Conservation (phyloP, 352 stramenopile genomes). For the Phytophthora foliorum region DNA sequence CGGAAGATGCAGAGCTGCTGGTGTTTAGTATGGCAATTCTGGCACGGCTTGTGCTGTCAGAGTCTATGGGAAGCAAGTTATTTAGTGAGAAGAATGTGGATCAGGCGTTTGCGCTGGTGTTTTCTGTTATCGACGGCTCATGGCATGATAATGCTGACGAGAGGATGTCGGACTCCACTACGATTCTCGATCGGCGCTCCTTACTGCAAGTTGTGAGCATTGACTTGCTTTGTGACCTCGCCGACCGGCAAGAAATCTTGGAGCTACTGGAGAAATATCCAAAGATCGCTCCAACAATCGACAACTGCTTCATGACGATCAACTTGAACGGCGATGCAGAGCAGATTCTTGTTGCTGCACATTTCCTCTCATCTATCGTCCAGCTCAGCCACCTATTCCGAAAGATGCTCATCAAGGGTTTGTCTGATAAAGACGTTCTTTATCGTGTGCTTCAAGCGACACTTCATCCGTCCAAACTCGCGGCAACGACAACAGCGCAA, state of each 20-base stretch:
- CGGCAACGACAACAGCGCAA: slow-evolving; percentile 59
- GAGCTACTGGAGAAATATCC: slow-evolving; percentile 56
- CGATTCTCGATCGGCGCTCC: slow-evolving; percentile 46
- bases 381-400: slow-evolving; percentile 69
- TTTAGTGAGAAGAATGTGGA: slow-evolving; percentile 88
- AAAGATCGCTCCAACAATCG: slow-evolving; percentile 59
- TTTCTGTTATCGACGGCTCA: slow-evolving; percentile 75
- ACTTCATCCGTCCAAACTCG: slow-evolving; percentile 74
- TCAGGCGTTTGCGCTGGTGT: slow-evolving; percentile 76
- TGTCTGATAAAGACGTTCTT: slow-evolving; percentile 70
- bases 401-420: slow-evolving; percentile 59
- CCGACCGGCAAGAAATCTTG: slow-evolving; percentile 66
- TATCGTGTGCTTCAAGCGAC: slow-evolving; percentile 75
- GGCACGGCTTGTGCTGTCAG: slow-evolving; percentile 72
- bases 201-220: slow-evolving; percentile 70
- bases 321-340: slow-evolving; percentile 74
- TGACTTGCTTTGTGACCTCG: slow-evolving; percentile 76
- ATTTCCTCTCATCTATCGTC: slow-evolving; percentile 71
- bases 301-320: slow-evolving; percentile 65
- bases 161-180: slow-evolving; percentile 35
- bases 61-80: slow-evolving; percentile 81
- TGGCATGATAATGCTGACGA: slow-evolving; percentile 44
- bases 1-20: slow-evolving; percentile 75
- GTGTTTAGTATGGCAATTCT: slow-evolving; percentile 86
- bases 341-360: slow-evolving; percentile 63